Base-by-base conservation (phyloP, 257 asterid genomes). In the Echium plantagineum region DNA sequence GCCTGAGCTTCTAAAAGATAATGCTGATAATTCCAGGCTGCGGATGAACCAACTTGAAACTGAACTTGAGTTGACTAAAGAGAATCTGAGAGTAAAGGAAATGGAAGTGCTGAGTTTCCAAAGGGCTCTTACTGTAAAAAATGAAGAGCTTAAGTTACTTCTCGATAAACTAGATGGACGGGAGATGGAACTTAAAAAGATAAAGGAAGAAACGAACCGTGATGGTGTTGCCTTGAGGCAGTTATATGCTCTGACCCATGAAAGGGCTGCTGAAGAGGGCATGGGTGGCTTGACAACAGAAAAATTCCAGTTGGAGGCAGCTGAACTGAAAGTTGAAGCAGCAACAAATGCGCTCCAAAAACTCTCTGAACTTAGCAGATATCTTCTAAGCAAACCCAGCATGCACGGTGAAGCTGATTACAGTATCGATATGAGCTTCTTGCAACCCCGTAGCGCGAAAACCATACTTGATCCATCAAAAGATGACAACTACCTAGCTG, bases 271-370 rank as follows among this genome's bases (percentile, higher is more conserved):
- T 10, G 88, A 66, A 18, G 78, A 57, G 75, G 79, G 80, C 26
- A 67, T 71, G 21, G 95, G 86, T 28, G 90, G 82, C 42, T 78
- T 78, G 21, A 89, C 86, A 51, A 79, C 76, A 16, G 96, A 85
- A 79, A 79, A 82, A 59, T 94, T 87, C 52, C 85, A 83, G 59
- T 9, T 85, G 17, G 89, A 83, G 74, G 82, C 75, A 56, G 90
- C 96, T 58, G 83, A 81, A 66, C 67, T 87, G 66, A 88, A 90
- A 72, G 84, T 80, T 22, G 91, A 87, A 76, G 96, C 94, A 57
- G 96, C 94, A 17, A 83, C 81, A 1, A 64, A 71, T 63, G 94
- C 94, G 0, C 81, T 90, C 24, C 78, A 72, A 32, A 81, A 78
- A 58, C 80, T 90, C 58, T 70, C 86, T 3, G 94, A 82, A 58